Percentiles rank a stretch among this genome's conserved stretches.
These are phyloP conservation scores for Trichosporon sp. DNA, from an alignment of 1,284 basidiomycete species.

Conservation along the genomic window DNA sequence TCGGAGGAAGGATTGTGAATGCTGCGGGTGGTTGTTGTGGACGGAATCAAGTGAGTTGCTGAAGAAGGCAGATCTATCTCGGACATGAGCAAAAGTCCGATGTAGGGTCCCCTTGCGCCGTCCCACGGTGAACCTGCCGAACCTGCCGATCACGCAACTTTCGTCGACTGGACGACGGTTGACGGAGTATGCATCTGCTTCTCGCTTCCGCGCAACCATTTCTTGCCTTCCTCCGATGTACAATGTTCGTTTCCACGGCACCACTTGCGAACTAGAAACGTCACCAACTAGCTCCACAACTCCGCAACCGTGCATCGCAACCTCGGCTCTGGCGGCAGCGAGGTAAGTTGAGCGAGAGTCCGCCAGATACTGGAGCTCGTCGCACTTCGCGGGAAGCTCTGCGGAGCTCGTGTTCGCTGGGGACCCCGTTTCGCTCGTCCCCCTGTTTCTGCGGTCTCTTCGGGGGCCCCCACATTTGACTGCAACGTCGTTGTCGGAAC, in stretches of 20 bases:
- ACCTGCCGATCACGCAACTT: slow-evolving; percentile 6
- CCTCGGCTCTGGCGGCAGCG: background rate
- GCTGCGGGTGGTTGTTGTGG: background rate
- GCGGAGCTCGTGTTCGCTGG: background rate
- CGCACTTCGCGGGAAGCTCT: background rate
- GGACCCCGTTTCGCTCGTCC: background rate
- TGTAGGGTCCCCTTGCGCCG: background rate
- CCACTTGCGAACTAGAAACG: background rate
- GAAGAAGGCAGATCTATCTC: slow-evolving; percentile 3
- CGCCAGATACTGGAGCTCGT: background rate
- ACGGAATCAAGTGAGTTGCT: background rate
- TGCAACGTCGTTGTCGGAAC: background rate
- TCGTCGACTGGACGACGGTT: background rate
- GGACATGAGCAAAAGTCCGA: slow-evolving; percentile 11
- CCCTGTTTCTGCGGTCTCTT: background rate
- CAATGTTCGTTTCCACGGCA: background rate
- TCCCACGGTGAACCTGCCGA: slow-evolving; percentile 1
- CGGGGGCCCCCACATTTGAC: background rate
- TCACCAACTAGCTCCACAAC: background rate
- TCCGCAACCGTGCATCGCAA: background rate
- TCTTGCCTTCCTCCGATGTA: background rate
- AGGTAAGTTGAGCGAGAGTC: background rate
- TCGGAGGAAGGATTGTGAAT: background rate
- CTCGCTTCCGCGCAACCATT: background rate
- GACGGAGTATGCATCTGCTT: background rate